phyloP scores from a whole-genome alignment of 2,329 filamentous ascomycete species.

The Cephalotrichum gorgonifer region DNA sequence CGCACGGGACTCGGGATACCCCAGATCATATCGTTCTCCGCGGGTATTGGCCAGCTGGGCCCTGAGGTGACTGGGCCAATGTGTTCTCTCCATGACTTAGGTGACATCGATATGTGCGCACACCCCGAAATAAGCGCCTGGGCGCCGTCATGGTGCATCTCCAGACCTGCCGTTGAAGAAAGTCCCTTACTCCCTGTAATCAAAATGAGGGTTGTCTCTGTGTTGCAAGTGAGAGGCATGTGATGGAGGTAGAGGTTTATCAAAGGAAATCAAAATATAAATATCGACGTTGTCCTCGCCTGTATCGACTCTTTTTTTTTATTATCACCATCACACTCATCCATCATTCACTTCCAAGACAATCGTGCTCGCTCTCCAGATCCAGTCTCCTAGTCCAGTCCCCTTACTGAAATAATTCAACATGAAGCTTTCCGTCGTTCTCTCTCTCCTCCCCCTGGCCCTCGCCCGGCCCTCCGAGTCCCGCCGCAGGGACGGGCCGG shows the following conservation, averaged over 20 bases:
- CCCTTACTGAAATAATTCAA: background rate
- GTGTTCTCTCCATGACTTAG: background rate
- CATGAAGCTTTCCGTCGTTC: background rate
- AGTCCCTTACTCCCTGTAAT: background rate
- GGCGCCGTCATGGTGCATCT: background rate
- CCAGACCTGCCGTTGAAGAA: background rate
- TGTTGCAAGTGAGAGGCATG: background rate
- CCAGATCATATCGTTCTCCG: background rate
- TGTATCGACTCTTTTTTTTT: background rate
- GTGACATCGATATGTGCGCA: background rate
- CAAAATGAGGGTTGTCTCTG: background rate
- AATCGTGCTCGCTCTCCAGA: background rate
- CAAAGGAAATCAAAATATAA: background rate
- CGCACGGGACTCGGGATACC: background rate
- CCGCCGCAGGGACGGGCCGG: conserved; percentile 10
- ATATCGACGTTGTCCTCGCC: background rate
- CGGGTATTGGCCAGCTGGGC: background rate
- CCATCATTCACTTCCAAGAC: background rate
- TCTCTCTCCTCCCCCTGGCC: conserved; percentile 6
- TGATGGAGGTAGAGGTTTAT: background rate
- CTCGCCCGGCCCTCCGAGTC: conserved; percentile 2
- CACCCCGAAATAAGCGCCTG: background rate
- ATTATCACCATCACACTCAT: background rate
- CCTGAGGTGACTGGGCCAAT: background rate
- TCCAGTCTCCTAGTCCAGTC: background rate